Base-by-base conservation (phyloP, 176 grass and related monocot species). In the Aegilops longissima region DNA sequence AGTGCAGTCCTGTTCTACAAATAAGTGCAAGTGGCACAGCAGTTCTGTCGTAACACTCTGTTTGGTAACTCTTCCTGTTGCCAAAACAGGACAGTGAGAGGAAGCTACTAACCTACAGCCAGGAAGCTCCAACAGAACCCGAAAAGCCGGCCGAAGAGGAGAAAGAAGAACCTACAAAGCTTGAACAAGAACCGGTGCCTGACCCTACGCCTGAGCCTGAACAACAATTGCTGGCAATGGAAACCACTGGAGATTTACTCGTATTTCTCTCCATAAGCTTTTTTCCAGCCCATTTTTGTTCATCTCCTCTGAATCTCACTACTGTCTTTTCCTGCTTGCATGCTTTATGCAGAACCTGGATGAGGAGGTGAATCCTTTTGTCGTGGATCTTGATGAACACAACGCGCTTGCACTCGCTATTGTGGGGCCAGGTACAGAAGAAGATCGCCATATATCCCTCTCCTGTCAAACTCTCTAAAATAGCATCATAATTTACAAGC, bases 371-470 rank as follows among this genome's bases (percentile, higher is more conserved):
- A 88, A 93, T 87, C 93, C 92, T 23, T 72, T 77, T 20, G 84
- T 79, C 24, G 18, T 16, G 1, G 87, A 94, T 52, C 82, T 98
- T 3, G 92, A 96, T 81, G 86, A 92, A 62, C 89, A 80, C 77
- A 98, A 96, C 77, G 90, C 83, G 70, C 76, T 96, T 77, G 96
- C 96, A 85, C 92, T 98, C 67, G 92, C 92, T 52, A 98, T 96
- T 77, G 73, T 96, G 10, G 75, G 67, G 23, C 85, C 92, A 91
- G 96, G 96, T 96, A 88, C 33, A 73, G 20, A 44, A 59, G 51
- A 18, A 76, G 11, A 36, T 67, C 17, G 8, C 36, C 16, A 2
- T 16, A 38, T 23, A n/a, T 40, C 3, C 9, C 35, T 21, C 29
- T 74, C 6, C 3, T 84, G 16, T 64, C 61, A 77, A 51, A 1